Conservation (phyloP, 2,329 filamentous ascomycete species). For the Chrysosporium queenslandicum region DNA sequence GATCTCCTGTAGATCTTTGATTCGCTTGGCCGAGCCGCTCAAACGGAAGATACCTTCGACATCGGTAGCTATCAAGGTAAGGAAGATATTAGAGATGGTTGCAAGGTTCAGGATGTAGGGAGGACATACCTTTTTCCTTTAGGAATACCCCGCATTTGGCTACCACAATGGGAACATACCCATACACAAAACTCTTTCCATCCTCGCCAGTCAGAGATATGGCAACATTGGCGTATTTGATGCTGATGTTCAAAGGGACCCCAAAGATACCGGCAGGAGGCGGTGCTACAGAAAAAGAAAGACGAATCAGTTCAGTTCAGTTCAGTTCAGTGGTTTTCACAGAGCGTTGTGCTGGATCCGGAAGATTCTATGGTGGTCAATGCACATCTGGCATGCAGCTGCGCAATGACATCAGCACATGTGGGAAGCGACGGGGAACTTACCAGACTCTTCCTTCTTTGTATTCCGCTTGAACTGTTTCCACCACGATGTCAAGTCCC, state of each 20-base stretch:
- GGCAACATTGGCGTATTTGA: conserved; percentile 94
- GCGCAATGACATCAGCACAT: neutral
- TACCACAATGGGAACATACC: conserved; percentile 95
- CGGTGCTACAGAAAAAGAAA: conserved; percentile 4
- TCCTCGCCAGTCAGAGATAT: conserved; percentile 91
- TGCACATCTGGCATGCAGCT: neutral
- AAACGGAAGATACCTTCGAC: conserved; percentile 95
- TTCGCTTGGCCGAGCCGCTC: conserved; percentile 91
- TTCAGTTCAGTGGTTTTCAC: neutral
- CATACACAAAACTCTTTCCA: conserved; percentile 93
- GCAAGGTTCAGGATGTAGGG: neutral
- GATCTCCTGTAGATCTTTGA: conserved; percentile 84
- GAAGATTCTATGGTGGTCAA: neutral
- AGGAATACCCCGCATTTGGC: conserved; percentile 95
- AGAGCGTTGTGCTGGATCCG: neutral
- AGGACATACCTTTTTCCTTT: conserved; percentile 81
- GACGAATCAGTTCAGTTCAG: neutral
- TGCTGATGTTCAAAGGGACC: conserved; percentile 83
- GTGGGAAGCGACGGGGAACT: conserved; percentile 17
- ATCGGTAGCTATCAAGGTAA: conserved; percentile 60
- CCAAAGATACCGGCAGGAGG: conserved; percentile 75
- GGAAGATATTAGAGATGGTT: neutral
- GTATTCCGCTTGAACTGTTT: conserved; percentile 74
- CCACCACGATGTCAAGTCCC: conserved; percentile 94
- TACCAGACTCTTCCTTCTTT: conserved; percentile 55